phyloP scores from a whole-genome alignment of 2,329 filamentous ascomycete species.

The Diaporthe sp. region DNA sequence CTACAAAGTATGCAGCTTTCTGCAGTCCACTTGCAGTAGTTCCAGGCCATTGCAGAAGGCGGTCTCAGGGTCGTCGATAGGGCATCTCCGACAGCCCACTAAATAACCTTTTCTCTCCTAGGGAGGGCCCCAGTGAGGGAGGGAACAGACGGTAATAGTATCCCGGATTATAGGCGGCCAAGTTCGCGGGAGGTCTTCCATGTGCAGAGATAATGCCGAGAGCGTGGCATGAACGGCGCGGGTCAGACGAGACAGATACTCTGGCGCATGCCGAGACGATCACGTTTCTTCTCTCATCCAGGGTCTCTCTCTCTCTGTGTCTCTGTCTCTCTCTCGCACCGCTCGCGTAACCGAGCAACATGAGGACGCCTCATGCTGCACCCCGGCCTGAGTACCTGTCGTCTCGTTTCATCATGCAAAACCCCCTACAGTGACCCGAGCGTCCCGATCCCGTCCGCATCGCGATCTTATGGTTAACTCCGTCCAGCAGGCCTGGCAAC shows the following conservation, averaged over 20 bases:
- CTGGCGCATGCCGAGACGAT: slow-evolving; percentile 13
- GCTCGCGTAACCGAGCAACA: background rate
- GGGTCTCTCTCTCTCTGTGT: background rate
- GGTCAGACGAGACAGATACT: slow-evolving; percentile 9
- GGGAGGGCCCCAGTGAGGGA: background rate
- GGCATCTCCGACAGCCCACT: slow-evolving; percentile 8
- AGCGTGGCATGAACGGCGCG: slow-evolving; percentile 5
- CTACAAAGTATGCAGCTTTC: background rate
- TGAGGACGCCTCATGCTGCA: background rate
- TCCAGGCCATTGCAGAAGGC: background rate
- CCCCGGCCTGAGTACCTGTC: background rate
- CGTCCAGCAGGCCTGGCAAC: background rate
- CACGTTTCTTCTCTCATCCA: background rate
- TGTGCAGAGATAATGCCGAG: background rate
- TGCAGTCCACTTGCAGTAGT: background rate
- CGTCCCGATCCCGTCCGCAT: background rate
- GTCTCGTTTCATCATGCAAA: slow-evolving; percentile 16
- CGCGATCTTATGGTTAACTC: background rate
- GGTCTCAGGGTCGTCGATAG: background rate
- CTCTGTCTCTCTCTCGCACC: background rate
- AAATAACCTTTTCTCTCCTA: slow-evolving; percentile 15
- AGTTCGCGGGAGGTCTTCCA: slow-evolving; percentile 3
- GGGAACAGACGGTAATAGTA: slow-evolving; percentile 4
- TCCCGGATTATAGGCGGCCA: background rate
- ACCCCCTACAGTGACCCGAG: background rate